Evolutionary conservation across 257 asterid species (phyloP), one percentile per base, ranked within the genome.

Genomic region (Parsonsia alboflavescens): DNA sequence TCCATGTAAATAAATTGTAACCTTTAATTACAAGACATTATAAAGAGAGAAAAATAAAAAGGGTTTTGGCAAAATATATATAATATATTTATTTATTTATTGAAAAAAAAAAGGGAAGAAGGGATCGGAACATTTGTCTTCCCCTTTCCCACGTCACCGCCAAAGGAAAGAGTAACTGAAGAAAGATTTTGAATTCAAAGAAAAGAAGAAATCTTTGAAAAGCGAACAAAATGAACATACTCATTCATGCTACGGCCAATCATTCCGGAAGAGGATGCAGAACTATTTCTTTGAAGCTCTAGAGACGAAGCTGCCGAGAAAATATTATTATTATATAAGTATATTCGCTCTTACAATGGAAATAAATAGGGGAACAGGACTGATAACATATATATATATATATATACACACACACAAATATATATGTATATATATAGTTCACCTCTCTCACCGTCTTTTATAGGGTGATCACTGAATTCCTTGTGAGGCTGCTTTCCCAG

Each of bases 401-500:
- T 46, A 46, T 46, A 50, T 50, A 50, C n/a, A n/a, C n/a, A n/a
- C n/a, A n/a, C n/a, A n/a, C n/a, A n/a, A n/a, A n/a, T n/a, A n/a
- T n/a, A n/a, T n/a, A n/a, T n/a, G n/a, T n/a, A n/a, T n/a, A n/a
- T n/a, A 63, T 26, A n/a, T 24, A 19, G 36, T 12, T 73, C 81
- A 80, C 84, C 84, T 77, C 82, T 83, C 85, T 85, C 86, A 85
- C 96, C 87, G 84, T 91, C 98, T 88, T 92, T 92, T 80, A 94
- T 82, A 0, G 98, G 90, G 74, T 92, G 99, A 84, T 94, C 97
- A 79, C 79, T 87, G 85, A 88, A 92, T 72, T 95, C 99, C 89
- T 95, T 95, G 93, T 95, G 99, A 33, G 98, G 98, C 83, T 92
- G 99, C 83, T 95, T 95, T 74, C 99, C 99, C 46, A 95, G 88